phyloP scores from a whole-genome alignment of 805 yeast genomes.

The Ogataea paraovalis region DNA sequence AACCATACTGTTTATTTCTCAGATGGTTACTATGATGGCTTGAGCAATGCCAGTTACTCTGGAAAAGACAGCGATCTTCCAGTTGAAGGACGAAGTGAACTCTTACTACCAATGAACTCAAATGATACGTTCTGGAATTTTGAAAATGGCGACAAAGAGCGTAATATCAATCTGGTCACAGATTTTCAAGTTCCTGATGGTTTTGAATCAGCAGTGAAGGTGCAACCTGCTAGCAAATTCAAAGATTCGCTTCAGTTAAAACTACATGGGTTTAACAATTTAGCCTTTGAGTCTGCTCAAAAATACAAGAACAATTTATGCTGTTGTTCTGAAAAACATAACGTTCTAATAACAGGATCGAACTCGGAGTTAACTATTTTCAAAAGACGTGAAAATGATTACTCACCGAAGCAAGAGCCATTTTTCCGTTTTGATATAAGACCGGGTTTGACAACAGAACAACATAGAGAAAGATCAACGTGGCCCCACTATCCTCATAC shows the following conservation, averaged over 20 bases:
- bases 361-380: constrained; percentile 35
- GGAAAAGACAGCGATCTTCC: background rate
- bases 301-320: constrained; percentile 41
- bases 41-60: background rate
- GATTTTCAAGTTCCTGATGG: constrained; percentile 16
- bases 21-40: constrained; percentile 13
- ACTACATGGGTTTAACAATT: constrained; percentile 13
- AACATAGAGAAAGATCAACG: constrained; percentile 36
- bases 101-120: constrained; percentile 23
- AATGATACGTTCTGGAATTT: constrained; percentile 31
- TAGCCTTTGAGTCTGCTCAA: constrained; percentile 27
- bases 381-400: constrained; percentile 18
- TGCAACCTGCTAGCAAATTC: constrained; percentile 36
- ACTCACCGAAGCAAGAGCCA: constrained; percentile 26
- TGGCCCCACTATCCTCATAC: constrained; percentile 55
- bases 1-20: constrained; percentile 11
- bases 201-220: constrained; percentile 21
- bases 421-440: constrained; percentile 37
- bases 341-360: constrained; percentile 27
- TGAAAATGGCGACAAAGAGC: constrained; percentile 27
- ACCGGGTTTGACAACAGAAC: constrained; percentile 37
- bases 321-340: constrained; percentile 17
- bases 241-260: constrained; percentile 28
- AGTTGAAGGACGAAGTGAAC: background rate
- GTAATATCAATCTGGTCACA: constrained; percentile 11